These are phyloP conservation scores for Salvia sclarea DNA, from an alignment of 305 asterid genomes.

Conservation along the genomic window DNA sequence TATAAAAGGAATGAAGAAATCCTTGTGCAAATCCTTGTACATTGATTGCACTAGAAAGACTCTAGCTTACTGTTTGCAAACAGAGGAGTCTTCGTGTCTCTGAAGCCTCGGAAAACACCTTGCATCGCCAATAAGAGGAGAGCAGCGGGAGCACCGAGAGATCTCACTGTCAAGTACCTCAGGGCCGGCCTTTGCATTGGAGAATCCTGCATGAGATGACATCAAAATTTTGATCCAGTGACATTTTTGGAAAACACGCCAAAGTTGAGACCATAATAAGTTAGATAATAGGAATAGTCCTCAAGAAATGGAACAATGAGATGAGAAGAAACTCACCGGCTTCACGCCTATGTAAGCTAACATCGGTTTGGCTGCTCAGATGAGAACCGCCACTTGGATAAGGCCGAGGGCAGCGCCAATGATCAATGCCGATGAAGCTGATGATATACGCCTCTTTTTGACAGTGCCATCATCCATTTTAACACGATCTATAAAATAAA, in stretches of 20 bases:
- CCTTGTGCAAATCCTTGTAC: no score
- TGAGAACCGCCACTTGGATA: slow-evolving; percentile 60
- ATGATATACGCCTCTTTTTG: slow-evolving; percentile 57
- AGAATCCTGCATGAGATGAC: slow-evolving; percentile 49
- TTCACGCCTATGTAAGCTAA: slow-evolving; percentile 72
- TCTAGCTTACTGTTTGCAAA: slow-evolving; percentile 82
- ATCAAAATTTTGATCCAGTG: no score
- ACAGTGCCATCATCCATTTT: slow-evolving; percentile 18
- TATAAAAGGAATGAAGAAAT: no score
- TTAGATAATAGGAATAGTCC: background rate
- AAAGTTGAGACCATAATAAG: background rate
- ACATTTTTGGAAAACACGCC: background rate
- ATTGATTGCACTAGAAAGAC: no score
- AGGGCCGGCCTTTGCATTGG: slow-evolving; percentile 74
- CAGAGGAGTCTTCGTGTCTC: slow-evolving; percentile 80
- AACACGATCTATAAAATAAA: slow-evolving; percentile 3
- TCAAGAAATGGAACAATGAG: background rate
- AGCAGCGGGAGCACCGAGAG: slow-evolving; percentile 84
- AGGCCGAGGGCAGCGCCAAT: slow-evolving; percentile 78
- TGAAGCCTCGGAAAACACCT: slow-evolving; percentile 84
- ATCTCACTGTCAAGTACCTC: slow-evolving; percentile 65
- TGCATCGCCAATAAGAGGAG: slow-evolving; percentile 88
- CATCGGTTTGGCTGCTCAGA: slow-evolving; percentile 56
- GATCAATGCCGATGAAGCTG: slow-evolving; percentile 75
- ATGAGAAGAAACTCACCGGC: slow-evolving; percentile 43